phyloP scores from a whole-genome alignment of 2,329 filamentous ascomycete species.

The Zopfia rhizophila region DNA sequence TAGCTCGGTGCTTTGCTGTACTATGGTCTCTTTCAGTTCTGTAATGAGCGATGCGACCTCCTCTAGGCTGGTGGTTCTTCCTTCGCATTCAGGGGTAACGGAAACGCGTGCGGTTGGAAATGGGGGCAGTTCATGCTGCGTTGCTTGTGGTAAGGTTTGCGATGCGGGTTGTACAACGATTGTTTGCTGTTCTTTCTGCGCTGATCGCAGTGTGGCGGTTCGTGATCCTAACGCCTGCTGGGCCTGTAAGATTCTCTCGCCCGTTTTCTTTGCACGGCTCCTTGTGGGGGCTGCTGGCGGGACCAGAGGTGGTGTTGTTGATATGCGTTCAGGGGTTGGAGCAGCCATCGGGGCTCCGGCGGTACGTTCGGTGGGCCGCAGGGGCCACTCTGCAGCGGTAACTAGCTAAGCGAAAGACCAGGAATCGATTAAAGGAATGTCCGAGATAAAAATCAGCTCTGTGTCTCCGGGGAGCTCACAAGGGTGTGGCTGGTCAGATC shows the following conservation, averaged over 20 bases:
- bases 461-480: no score
- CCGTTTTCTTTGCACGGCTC: no score
- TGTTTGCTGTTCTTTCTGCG: slow-evolving; percentile 12
- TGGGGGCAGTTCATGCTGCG: slow-evolving; percentile 17
- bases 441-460: slow-evolving; percentile 20
- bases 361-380: slow-evolving; percentile 13
- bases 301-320: slow-evolving; percentile 15
- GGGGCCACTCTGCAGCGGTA: slow-evolving; percentile 19
- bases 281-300: slow-evolving; percentile 13
- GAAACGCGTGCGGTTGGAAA: slow-evolving; percentile 9
- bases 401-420: slow-evolving; percentile 16
- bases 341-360: slow-evolving; percentile 19
- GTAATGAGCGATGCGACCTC: slow-evolving; percentile 13
- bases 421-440: slow-evolving; percentile 21
- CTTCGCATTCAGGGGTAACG: slow-evolving; percentile 9
- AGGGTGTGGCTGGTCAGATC: no score
- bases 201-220: slow-evolving; percentile 8
- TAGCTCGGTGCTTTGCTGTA: slow-evolving; percentile 14
- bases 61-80: slow-evolving; percentile 2
- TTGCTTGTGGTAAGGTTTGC: slow-evolving; percentile 11
- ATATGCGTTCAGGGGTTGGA: slow-evolving; percentile 10
- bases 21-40: slow-evolving; percentile 16
- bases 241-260: slow-evolving; percentile 12
- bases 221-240: slow-evolving; percentile 2
- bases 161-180: no score